phyloP scores from a whole-genome alignment of 1,139 yeast species.

The Protomyces macrosporus region DNA sequence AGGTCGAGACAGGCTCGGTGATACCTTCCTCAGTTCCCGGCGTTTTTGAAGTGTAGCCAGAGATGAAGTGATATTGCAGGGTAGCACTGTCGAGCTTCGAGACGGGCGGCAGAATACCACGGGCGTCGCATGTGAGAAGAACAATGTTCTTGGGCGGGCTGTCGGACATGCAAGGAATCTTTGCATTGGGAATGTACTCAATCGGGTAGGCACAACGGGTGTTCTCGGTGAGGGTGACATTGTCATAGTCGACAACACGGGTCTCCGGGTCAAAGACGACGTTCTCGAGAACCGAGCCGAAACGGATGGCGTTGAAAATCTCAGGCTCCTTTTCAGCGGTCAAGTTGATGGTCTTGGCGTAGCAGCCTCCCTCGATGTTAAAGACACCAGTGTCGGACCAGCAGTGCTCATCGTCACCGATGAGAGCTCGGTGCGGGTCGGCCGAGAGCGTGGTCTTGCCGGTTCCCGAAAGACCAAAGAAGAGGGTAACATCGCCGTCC shows the following conservation, averaged over 20 bases:
- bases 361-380: constrained; percentile 99
- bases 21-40: constrained; percentile 99
- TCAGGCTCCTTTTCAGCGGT: constrained; percentile 93
- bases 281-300: constrained; percentile 91
- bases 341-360: constrained; percentile 93
- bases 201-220: constrained; percentile 99
- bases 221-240: constrained; percentile 82
- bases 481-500: constrained; percentile 76
- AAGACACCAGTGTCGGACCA: constrained; percentile 98
- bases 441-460: constrained; percentile 98
- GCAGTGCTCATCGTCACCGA: constrained; percentile 99
- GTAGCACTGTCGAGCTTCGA: constrained; percentile 90
- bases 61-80: constrained; percentile 97
- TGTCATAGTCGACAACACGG: constrained; percentile 80
- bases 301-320: constrained; percentile 88
- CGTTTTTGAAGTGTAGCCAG: constrained; percentile 98
- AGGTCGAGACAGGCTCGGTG: constrained; percentile 96
- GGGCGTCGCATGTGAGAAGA: constrained; percentile 93
- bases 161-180: constrained; percentile 88
- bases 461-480: constrained; percentile 96
- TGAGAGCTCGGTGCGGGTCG: constrained; percentile 86
- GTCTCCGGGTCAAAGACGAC: constrained; percentile 76
- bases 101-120: constrained; percentile 96
- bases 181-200: constrained; percentile 92
- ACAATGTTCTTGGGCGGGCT: constrained; percentile 88